These are phyloP conservation scores for Raffaelea albimanens DNA, from an alignment of 2,329 filamentous ascomycete genomes.

Conservation along the genomic window DNA sequence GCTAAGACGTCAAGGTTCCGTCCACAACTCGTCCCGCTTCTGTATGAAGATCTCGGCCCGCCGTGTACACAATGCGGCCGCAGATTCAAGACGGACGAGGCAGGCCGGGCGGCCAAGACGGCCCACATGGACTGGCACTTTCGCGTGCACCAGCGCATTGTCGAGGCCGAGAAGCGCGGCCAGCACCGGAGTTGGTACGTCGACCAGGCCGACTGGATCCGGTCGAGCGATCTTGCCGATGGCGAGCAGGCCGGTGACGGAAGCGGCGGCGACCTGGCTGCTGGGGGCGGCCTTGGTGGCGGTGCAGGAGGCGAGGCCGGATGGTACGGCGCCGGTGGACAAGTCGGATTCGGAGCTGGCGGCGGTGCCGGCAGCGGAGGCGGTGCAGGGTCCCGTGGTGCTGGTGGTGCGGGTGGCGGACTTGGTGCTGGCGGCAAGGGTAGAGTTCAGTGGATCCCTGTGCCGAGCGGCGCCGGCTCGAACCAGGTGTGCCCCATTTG, in stretches of 20 bases:
- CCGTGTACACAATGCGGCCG: constrained; percentile 88
- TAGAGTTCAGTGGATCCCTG: constrained; percentile 68
- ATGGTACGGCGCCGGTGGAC: neutral
- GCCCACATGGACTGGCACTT: constrained; percentile 99
- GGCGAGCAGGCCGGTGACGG: constrained; percentile 35
- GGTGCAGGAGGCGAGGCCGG: constrained; percentile 27
- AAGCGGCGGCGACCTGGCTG: constrained; percentile 18
- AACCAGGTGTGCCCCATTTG: constrained; percentile 86
- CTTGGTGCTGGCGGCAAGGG: constrained; percentile 39
- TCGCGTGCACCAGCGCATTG: constrained; percentile 79
- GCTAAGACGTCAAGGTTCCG: constrained; percentile 62
- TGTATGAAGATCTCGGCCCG: constrained; percentile 76
- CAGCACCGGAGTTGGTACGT: constrained; percentile 94
- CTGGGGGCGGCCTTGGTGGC: constrained; percentile 7
- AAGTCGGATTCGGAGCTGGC: constrained; percentile 16
- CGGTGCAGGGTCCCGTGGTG: constrained; percentile 21
- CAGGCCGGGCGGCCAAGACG: constrained; percentile 77
- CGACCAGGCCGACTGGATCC: constrained; percentile 87
- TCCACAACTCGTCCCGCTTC: constrained; percentile 44
- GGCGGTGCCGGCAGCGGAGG: constrained; percentile 18
- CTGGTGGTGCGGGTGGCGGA: constrained; percentile 7
- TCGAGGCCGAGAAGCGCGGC: constrained; percentile 74
- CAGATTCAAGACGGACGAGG: constrained; percentile 67
- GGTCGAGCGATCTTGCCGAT: constrained; percentile 71
- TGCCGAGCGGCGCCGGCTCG: constrained; percentile 66